Evolutionary conservation across 1,139 yeast genomes (phyloP).

Genomic region (Protomyces pachydermus): DNA sequence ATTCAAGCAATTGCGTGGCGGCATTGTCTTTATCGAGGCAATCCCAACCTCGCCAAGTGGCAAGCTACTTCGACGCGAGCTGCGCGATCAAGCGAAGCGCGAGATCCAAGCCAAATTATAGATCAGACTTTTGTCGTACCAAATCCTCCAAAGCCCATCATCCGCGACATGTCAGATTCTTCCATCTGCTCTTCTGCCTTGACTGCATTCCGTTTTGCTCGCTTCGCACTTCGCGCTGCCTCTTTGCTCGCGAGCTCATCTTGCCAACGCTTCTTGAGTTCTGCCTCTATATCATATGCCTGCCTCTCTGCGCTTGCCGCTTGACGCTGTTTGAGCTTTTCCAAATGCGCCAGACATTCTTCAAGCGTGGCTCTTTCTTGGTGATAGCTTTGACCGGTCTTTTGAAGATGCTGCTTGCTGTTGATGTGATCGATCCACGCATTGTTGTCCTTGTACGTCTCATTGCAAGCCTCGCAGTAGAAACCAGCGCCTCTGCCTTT

Average conservation of each 20-base stretch:
- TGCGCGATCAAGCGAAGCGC: slow-evolving; percentile 32
- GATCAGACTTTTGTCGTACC: slow-evolving; percentile 1
- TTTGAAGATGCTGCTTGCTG: slow-evolving; percentile 45
- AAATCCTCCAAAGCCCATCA: slow-evolving; percentile 55
- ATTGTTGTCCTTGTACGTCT: slow-evolving; percentile 74
- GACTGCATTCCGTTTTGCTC: slow-evolving; percentile 35
- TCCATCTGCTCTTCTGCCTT: slow-evolving; percentile 32
- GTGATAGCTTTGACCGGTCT: slow-evolving; percentile 38
- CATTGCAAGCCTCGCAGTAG: slow-evolving; percentile 70
- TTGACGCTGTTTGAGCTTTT: slow-evolving; percentile 39
- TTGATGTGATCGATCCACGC: slow-evolving; percentile 80
- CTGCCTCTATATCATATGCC: slow-evolving; percentile 45
- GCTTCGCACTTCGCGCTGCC: slow-evolving; percentile 34
- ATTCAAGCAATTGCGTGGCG: too few relatives aligned
- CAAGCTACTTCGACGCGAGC: slow-evolving; percentile 40
- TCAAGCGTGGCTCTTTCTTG: slow-evolving; percentile 40
- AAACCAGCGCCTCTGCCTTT: slow-evolving; percentile 74
- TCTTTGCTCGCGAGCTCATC: slow-evolving; percentile 36
- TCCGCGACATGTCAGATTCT: slow-evolving; percentile 40
- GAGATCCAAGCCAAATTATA: too few relatives aligned
- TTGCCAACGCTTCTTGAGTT: slow-evolving; percentile 39
- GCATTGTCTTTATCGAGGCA: too few relatives aligned
- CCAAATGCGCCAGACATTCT: slow-evolving; percentile 40
- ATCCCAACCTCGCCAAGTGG: slow-evolving; percentile 43
- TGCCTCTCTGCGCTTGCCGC: slow-evolving; percentile 41